Percentiles rank a stretch among this genome's conserved stretches.
phyloP scores from a whole-genome alignment of 192 early-diverging fungal genomes.

The Chytriomyces hyalinus region DNA sequence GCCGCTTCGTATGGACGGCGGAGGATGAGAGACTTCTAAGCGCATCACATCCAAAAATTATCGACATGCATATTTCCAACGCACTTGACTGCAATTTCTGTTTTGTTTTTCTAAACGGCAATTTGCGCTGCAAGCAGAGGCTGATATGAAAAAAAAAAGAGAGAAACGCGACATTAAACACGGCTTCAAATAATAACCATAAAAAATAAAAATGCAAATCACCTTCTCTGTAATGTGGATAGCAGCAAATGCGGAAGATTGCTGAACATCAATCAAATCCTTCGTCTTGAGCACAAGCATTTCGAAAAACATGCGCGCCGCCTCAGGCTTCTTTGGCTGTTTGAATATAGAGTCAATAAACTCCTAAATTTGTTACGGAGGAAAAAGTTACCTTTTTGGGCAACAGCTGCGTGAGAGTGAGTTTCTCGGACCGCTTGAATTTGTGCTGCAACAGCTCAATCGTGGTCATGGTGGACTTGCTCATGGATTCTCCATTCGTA shows the following conservation, averaged over 20 bases:
- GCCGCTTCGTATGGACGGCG: constrained; percentile 10
- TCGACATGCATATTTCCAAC: not conserved
- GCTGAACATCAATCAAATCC: constrained; percentile 81
- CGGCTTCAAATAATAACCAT: too few relatives aligned
- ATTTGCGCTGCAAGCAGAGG: constrained; percentile 20
- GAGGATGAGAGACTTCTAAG: constrained; percentile 10
- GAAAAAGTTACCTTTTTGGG: constrained; percentile 12
- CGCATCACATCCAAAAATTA: not conserved
- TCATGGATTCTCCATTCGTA: constrained; percentile 39
- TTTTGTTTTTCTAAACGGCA: not conserved
- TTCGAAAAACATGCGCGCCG: constrained; percentile 91
- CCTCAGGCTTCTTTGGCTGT: constrained; percentile 65
- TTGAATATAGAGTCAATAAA: constrained; percentile 25
- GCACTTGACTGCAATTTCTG: too few relatives aligned
- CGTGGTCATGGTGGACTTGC: constrained; percentile 36
- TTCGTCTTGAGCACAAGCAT: constrained; percentile 87
- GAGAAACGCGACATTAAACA: too few relatives aligned
- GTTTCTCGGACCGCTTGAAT: constrained; percentile 21
- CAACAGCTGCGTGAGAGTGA: constrained; percentile 5
- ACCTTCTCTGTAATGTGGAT: constrained; percentile 69
- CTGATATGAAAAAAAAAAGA: not conserved
- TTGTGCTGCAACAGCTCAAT: constrained; percentile 41
- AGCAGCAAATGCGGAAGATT: constrained; percentile 80
- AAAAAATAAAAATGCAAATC: not conserved
- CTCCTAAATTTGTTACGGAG: constrained; percentile 5